Conservation (phyloP, 805 yeast genomes). For the Ogataea pignaliae region DNA sequence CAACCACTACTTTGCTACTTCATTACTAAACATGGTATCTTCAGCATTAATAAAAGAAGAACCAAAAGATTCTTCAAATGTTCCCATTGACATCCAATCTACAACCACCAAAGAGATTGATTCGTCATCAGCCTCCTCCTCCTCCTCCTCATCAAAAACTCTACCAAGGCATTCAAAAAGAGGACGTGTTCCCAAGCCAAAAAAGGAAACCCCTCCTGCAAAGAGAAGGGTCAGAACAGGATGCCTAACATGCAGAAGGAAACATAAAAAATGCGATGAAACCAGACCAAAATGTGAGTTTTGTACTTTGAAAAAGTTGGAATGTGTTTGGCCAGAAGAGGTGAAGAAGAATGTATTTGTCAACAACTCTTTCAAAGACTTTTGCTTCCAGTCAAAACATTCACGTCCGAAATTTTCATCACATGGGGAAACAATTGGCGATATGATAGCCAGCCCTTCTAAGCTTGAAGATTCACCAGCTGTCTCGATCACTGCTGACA, state of each 20-base stretch:
- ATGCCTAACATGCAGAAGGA: slow-evolving; percentile 48
- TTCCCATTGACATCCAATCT: too few relatives aligned
- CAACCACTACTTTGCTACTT: too few relatives aligned
- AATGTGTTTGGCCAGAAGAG: slow-evolving; percentile 34
- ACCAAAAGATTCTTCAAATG: too few relatives aligned
- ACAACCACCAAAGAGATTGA: too few relatives aligned
- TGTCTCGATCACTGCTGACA: slow-evolving; percentile 2
- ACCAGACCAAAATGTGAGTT: slow-evolving; percentile 46
- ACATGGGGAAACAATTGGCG: not conserved
- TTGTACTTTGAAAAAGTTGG: slow-evolving; percentile 35
- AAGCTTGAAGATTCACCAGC: slow-evolving; percentile 1
- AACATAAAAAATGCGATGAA: slow-evolving; percentile 55
- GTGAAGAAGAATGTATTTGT: slow-evolving; percentile 25
- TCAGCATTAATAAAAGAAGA: too few relatives aligned
- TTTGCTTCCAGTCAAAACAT: slow-evolving; percentile 14
- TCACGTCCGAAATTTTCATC: too few relatives aligned
- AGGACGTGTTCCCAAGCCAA: slow-evolving; percentile 17
- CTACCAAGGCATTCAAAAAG: slow-evolving; percentile 9
- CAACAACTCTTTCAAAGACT: slow-evolving; percentile 26
- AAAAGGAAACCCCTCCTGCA: slow-evolving; percentile 28
- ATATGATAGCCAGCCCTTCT: too few relatives aligned
- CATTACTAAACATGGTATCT: too few relatives aligned
- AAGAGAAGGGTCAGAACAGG: slow-evolving; percentile 40
- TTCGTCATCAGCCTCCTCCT: too few relatives aligned
- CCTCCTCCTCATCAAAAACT: not conserved